These are phyloP conservation scores for Alternaria ethzedia DNA, from an alignment of 2,329 filamentous ascomycete species.

Conservation along the genomic window DNA sequence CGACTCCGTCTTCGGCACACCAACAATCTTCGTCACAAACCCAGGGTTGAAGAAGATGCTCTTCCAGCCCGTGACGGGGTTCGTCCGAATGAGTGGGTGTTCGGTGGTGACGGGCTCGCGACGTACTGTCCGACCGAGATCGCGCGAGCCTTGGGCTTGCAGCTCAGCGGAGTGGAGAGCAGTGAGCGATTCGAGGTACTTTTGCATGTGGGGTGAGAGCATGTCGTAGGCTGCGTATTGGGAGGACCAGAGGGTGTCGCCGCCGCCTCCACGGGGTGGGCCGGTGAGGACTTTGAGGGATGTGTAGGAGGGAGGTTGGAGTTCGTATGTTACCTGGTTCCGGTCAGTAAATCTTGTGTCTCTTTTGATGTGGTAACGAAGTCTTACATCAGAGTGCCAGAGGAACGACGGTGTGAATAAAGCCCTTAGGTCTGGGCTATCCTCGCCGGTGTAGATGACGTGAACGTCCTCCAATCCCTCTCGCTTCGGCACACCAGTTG, in stretches of 20 bases:
- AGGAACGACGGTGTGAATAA: slow-evolving; percentile 62
- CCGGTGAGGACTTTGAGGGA: slow-evolving; percentile 61
- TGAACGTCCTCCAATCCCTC: slow-evolving; percentile 63
- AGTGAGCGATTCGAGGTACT: slow-evolving; percentile 63
- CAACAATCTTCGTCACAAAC: slow-evolving; percentile 65
- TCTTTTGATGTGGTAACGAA: too few relatives aligned
- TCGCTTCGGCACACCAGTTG: slow-evolving; percentile 58
- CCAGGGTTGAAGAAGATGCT: slow-evolving; percentile 65
- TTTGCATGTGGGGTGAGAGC: slow-evolving; percentile 63
- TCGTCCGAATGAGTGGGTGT: slow-evolving; percentile 64
- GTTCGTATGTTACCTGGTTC: slow-evolving; percentile 60
- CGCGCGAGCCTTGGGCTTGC: slow-evolving; percentile 59
- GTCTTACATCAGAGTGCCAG: slow-evolving; percentile 62
- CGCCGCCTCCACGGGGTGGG: slow-evolving; percentile 62
- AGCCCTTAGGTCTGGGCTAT: slow-evolving; percentile 60
- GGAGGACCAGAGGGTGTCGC: slow-evolving; percentile 64
- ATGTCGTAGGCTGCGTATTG: slow-evolving; percentile 66
- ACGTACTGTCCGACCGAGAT: slow-evolving; percentile 59
- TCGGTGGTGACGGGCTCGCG: slow-evolving; percentile 61
- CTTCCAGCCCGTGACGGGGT: slow-evolving; percentile 69
- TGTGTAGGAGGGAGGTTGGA: slow-evolving; percentile 65
- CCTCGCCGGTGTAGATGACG: slow-evolving; percentile 62
- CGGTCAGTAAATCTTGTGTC: slow-evolving; percentile 13
- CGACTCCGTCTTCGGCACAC: slow-evolving; percentile 62
- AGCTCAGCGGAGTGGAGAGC: slow-evolving; percentile 63